Evolutionary conservation across 2,329 filamentous ascomycete species (phyloP), one percentile per base, ranked within the genome.

Genomic region (Ophiostoma perfectum): DNA sequence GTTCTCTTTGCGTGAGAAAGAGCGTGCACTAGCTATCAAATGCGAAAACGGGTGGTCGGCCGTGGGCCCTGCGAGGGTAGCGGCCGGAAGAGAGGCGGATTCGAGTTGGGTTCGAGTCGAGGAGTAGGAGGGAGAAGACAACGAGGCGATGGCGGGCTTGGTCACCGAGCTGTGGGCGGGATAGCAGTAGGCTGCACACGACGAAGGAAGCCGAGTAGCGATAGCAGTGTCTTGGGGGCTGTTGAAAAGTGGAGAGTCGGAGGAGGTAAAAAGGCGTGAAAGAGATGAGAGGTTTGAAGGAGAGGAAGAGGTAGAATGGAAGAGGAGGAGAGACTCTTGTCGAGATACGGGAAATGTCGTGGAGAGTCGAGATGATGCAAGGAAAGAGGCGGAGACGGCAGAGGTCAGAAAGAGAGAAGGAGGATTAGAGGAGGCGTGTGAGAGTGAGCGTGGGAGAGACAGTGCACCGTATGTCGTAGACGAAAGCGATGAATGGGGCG

Each of bases 81-180:
- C 42, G 12, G 42, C 5, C 27, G 27, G 27, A 27, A 27, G 27
- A 27, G 27, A 27, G 27, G 27, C 27, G 27, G 27, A 27, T 45
- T 45, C 42, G n/a, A 47, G 14, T 47, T 16, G 18, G 47, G n/a
- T 27, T 27, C 27, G 27, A 27, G 27, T 27, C 27, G 27, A 27
- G 27, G 27, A 27, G 27, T 27, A 27, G 27, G 27, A 27, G 27
- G 27, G 27, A 27, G 27, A 27, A 27, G 27, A 60, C 11, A 60
- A 38, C 36, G 9, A 63, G 14, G 6, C 38, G 4, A 60, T 38
- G 55, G 18, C 60, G 16, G 14, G 39, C n/a, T 41, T 9, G 27
- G 60, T 41, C 60, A 63, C 60, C 60, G 60, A 63, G 60, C 55
- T 41, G 39, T 14, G 60, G 60, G 60, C 16, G 60, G 38, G 58